Percentiles rank a stretch among this genome's conserved stretches.
These are phyloP conservation scores for Rubia balearica DNA, from an alignment of 305 asterid genomes.

Conservation along the genomic window DNA sequence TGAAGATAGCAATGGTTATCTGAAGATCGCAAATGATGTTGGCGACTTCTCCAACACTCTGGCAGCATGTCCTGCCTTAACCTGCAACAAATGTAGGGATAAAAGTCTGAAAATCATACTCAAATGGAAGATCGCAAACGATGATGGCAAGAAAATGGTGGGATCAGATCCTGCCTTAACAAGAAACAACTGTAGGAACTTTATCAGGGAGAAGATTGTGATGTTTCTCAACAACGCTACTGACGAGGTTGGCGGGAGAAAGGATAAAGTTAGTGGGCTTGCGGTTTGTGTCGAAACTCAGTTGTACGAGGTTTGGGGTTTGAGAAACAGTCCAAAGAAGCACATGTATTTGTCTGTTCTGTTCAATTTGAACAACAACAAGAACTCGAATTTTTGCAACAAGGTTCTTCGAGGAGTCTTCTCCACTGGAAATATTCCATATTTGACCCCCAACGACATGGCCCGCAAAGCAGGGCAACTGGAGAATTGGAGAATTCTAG, in stretches of 20 bases:
- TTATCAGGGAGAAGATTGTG: background rate
- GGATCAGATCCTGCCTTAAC: background rate
- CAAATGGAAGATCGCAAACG: background rate
- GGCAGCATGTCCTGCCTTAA: no score
- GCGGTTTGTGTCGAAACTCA: background rate
- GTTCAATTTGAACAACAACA: background rate
- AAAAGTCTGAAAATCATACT: background rate
- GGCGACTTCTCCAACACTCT: no score
- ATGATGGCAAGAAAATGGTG: background rate
- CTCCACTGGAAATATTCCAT: background rate
- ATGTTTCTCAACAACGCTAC: background rate
- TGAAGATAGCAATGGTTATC: no score
- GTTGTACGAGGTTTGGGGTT: background rate
- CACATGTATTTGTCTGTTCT: background rate
- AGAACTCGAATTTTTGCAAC: background rate
- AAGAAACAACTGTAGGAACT: background rate
- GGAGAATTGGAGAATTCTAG: background rate
- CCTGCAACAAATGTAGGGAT: no score
- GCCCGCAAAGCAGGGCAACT: background rate
- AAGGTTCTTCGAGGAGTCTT: background rate
- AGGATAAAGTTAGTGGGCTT: background rate
- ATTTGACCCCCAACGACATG: background rate
- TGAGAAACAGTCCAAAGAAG: background rate
- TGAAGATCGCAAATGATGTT: no score
- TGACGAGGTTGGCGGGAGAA: background rate